These are phyloP conservation scores for Yarrowia galli DNA, from an alignment of 1,139 yeast genomes.

Conservation along the genomic window DNA sequence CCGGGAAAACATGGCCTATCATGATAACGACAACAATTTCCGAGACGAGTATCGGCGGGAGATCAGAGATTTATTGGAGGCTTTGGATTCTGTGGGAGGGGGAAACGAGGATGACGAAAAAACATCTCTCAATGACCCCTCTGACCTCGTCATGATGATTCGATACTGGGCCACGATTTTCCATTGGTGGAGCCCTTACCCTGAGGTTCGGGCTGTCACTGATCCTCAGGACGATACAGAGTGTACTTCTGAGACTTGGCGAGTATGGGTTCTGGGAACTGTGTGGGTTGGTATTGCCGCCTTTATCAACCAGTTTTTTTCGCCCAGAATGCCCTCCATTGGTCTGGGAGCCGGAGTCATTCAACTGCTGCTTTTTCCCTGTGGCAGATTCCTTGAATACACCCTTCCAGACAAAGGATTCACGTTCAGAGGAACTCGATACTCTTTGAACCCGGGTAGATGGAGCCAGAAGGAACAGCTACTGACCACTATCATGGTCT, in stretches of 20 bases:
- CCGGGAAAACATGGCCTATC: constrained; percentile 29
- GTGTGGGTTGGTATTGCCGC: constrained; percentile 65
- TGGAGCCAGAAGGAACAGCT: constrained; percentile 77
- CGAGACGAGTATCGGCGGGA: constrained; percentile 30
- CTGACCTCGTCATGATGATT: constrained; percentile 8
- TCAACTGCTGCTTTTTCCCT: constrained; percentile 67
- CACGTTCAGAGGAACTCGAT: constrained; percentile 52
- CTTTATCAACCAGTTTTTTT: constrained; percentile 65
- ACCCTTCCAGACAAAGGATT: constrained; percentile 62
- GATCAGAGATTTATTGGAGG: constrained; percentile 17
- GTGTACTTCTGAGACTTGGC: constrained; percentile 60
- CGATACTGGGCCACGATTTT: constrained; percentile 33
- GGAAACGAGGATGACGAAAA: constrained; percentile 4
- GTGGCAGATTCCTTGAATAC: constrained; percentile 52
- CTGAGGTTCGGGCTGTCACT: constrained; percentile 67
- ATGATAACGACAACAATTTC: constrained; percentile 28
- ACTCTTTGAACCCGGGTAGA: constrained; percentile 63
- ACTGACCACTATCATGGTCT: constrained; percentile 60
- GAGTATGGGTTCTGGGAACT: constrained; percentile 63
- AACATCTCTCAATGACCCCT: neutral
- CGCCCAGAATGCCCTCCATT: constrained; percentile 62
- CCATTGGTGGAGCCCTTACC: constrained; percentile 55
- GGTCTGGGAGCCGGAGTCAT: constrained; percentile 57
- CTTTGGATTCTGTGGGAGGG: neutral
- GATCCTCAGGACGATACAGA: constrained; percentile 58